A percentile compares a stretch with the other conserved stretches of the same genome.
These are phyloP conservation scores for Bryoglossum gracile DNA, from an alignment of 495 filamentous ascomycete species.

Conservation along the genomic window DNA sequence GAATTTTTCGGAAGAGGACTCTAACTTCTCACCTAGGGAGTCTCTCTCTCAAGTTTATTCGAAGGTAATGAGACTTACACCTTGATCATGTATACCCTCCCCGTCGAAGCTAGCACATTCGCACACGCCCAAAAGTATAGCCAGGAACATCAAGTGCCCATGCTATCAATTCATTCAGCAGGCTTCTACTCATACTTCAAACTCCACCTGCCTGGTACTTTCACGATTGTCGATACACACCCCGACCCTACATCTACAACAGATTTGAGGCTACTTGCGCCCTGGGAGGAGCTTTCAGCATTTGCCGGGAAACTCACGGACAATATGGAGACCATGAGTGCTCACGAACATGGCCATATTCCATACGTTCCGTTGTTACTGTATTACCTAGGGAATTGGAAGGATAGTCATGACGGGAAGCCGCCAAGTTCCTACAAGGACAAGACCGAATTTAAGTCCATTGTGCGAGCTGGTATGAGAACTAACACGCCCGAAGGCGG, in stretches of 20 bases:
- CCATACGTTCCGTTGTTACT: slow-evolving; percentile 82
- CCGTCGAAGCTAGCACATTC: slow-evolving; percentile 53
- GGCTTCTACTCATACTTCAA: slow-evolving; percentile 87
- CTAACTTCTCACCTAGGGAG: background rate
- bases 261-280: slow-evolving; percentile 77
- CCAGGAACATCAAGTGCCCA: slow-evolving; percentile 55
- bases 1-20: background rate
- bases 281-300: slow-evolving; percentile 75
- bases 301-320: slow-evolving; percentile 55
- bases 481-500: slow-evolving; percentile 74
- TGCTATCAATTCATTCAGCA: slow-evolving; percentile 76
- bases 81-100: slow-evolving; percentile 67
- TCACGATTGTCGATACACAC: slow-evolving; percentile 95
- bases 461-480: slow-evolving; percentile 59
- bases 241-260: slow-evolving; percentile 79
- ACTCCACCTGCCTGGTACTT: slow-evolving; percentile 63
- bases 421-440: slow-evolving; percentile 72
- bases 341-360: slow-evolving; percentile 87
- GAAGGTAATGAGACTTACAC: slow-evolving; percentile 43
- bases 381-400: slow-evolving; percentile 83
- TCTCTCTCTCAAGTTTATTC: slow-evolving; percentile 24
- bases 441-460: slow-evolving; percentile 71
- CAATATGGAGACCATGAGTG: slow-evolving; percentile 59
- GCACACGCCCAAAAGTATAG: slow-evolving; percentile 50
- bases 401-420: slow-evolving; percentile 55